Conservation (phyloP, 164 flowering plant genomes). For the Nymphaea thermarum region DNA sequence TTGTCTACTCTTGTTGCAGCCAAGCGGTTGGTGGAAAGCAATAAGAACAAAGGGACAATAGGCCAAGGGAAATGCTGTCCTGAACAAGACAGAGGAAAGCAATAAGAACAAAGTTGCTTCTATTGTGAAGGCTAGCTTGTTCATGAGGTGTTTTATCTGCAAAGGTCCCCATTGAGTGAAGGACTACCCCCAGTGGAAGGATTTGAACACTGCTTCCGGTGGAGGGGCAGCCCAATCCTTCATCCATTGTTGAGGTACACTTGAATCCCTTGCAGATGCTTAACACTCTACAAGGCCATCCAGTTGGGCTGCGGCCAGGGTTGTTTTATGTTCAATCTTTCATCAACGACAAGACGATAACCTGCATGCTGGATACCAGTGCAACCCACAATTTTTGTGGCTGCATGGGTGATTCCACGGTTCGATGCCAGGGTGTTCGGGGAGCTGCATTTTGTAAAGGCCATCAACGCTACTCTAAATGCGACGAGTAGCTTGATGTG, state of each 20-base stretch:
- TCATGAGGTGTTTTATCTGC: background rate
- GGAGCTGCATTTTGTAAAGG: no score
- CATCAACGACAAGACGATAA: background rate
- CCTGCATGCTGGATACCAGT: constrained; percentile 1
- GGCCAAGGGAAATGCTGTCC: no score
- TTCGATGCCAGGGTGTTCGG: background rate
- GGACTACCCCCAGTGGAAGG: background rate
- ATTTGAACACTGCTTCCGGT: no score
- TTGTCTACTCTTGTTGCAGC: background rate
- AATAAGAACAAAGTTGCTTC: no score
- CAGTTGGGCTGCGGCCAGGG: background rate
- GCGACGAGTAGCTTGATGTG: no score
- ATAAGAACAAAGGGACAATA: no score
- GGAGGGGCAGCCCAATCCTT: background rate
- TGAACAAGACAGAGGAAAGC: no score
- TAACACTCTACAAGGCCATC: background rate
- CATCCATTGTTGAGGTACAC: background rate
- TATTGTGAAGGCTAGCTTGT: background rate
- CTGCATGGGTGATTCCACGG: background rate
- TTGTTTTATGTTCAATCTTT: background rate
- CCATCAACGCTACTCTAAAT: no score
- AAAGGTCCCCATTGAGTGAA: background rate
- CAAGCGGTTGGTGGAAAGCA: no score
- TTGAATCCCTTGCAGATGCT: background rate
- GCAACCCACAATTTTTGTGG: constrained; percentile 8